Evolutionary conservation across 148 eudicot genomes (phyloP), one percentile per base, ranked within the genome.

Genomic region (Rheum nobile): DNA sequence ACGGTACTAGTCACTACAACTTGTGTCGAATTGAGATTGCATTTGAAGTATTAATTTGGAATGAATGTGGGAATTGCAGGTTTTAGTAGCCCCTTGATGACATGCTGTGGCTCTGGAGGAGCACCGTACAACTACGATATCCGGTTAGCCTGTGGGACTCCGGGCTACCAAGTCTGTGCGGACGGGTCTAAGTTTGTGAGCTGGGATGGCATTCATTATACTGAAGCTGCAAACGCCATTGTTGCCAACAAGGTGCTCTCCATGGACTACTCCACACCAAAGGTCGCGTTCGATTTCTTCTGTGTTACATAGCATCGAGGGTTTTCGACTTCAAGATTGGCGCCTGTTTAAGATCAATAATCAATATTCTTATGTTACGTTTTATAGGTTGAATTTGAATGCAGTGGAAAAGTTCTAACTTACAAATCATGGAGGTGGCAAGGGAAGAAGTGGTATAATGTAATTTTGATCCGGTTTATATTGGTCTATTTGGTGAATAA

Each of bases 181-280:
- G 81, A 85, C 71, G 93, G 86, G 68, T 73, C 90, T 24, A 69
- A 67, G 32, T 83, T 37, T 72, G 77, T 95, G 75, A 89, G 84
- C 71, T 95, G 98, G 98, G 98, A 95, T 32, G 98, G 98, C 3
- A 79, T 83, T 43, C 98, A 95, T 80, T 91, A 86, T 72, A 90
- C 91, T 4, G 98, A 95, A 77, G 93, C 97, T 12, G 97, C 98
- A 12, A 95, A 95, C 67, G 71, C 81, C 38, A 38, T 91, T 69
- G 75, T 91, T 73, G 88, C 91, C 65, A 76, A 90, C 41, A 91
- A 85, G 78, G 78, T 95, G 81, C 88, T 85, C 70, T 91, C 98
- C 46, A 84, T 42, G 41, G 80, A 76, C 19, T 90, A 89, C 80
- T 84, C 89, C 8, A 88, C 96, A 2, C 98, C 98, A 4, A 84